These are phyloP conservation scores for Skeletonema menzelii DNA, from an alignment of 108 stramenopile species.

Conservation along the genomic window DNA sequence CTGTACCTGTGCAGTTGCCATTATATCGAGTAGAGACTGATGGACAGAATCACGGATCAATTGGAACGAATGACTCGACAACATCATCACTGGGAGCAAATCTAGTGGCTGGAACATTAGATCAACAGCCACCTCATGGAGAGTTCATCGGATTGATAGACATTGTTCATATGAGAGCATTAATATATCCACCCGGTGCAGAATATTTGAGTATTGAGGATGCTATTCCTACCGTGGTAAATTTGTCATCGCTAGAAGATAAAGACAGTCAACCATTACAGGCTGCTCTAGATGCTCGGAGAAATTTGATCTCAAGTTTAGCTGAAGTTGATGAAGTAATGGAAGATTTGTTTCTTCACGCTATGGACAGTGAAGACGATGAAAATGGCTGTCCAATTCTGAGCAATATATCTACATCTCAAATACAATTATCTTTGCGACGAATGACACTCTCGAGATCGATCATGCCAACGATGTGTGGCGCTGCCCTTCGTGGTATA, in stretches of 20 bases:
- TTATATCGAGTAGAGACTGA: slow-evolving; percentile 56
- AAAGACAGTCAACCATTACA: slow-evolving; percentile 45
- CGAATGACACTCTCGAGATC: slow-evolving; percentile 64
- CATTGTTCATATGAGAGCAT: slow-evolving; percentile 90
- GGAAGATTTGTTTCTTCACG: slow-evolving; percentile 75
- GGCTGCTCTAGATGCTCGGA: slow-evolving; percentile 58
- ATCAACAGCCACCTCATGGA: slow-evolving; percentile 51
- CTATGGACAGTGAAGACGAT: slow-evolving; percentile 13
- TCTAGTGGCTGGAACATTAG: slow-evolving; percentile 33
- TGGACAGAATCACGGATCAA: not conserved
- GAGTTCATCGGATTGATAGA: slow-evolving; percentile 94
- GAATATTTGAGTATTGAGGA: slow-evolving; percentile 65
- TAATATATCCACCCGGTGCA: slow-evolving; percentile 76
- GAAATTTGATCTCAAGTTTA: slow-evolving; percentile 61
- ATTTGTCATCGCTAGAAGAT: slow-evolving; percentile 38
- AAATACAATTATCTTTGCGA: slow-evolving; percentile 71
- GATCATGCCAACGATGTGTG: slow-evolving; percentile 77
- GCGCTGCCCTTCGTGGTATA: slow-evolving; percentile 86
- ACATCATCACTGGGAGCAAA: slow-evolving; percentile 3
- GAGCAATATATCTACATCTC: slow-evolving; percentile 48
- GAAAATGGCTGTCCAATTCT: slow-evolving; percentile 27
- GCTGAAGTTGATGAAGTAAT: slow-evolving; percentile 85
- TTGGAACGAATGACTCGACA: not conserved
- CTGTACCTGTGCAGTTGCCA: slow-evolving; percentile 75
- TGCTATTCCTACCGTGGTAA: slow-evolving; percentile 59